Evolutionary conservation across 2,329 filamentous ascomycete species (phyloP).

Genomic region (Venturia effusa): DNA sequence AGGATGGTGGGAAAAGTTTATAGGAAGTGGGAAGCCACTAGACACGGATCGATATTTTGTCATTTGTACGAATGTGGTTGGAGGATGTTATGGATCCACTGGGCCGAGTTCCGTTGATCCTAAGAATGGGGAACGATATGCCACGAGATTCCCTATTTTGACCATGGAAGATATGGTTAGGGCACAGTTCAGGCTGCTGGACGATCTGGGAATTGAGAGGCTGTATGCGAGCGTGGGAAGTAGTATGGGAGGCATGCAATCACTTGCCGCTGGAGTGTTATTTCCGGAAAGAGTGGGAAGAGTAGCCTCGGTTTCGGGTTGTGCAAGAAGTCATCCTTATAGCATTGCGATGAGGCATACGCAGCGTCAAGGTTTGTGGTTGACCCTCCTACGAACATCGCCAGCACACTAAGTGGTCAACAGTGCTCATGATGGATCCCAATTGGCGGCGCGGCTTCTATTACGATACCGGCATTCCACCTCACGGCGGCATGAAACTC

Average conservation of each 20-base stretch:
- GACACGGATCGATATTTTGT: constrained; percentile 89
- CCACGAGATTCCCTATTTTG: constrained; percentile 87
- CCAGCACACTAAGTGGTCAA: neutral
- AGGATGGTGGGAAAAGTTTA: constrained; percentile 99
- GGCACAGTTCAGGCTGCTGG: constrained; percentile 83
- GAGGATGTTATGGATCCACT: constrained; percentile 91
- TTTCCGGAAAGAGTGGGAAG: constrained; percentile 73
- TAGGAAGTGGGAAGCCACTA: constrained; percentile 72
- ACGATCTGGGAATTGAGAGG: constrained; percentile 62
- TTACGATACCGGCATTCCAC: constrained; percentile 71
- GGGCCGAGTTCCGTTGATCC: constrained; percentile 84
- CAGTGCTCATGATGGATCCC: constrained; percentile 95
- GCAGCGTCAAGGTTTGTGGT: constrained; percentile 58
- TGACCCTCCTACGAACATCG: neutral
- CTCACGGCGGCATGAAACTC: constrained; percentile 95
- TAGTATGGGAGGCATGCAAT: constrained; percentile 99
- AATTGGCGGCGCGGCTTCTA: constrained; percentile 96
- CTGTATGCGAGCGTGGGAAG: constrained; percentile 89
- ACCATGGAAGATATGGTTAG: constrained; percentile 97
- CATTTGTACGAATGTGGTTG: constrained; percentile 93
- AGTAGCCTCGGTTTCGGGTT: constrained; percentile 84
- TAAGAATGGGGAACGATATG: constrained; percentile 76
- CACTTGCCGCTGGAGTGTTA: constrained; percentile 72
- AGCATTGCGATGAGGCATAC: constrained; percentile 98
- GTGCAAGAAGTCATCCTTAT: constrained; percentile 89